phyloP scores from a whole-genome alignment of 805 yeast species.

The Metschnikowia santaceciliae region DNA sequence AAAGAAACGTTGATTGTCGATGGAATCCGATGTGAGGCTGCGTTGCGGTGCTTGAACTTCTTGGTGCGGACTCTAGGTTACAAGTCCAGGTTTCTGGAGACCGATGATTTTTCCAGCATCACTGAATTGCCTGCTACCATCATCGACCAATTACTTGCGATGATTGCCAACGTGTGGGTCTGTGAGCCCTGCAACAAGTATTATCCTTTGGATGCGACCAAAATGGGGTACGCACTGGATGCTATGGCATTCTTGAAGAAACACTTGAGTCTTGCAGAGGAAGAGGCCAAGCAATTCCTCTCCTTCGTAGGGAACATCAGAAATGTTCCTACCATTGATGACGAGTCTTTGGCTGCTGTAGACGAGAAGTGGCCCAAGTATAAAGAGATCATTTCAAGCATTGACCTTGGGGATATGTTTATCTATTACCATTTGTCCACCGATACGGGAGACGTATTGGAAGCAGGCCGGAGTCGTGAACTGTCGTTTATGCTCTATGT shows the following conservation, averaged over 20 bases:
- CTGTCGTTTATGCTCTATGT: constrained; percentile 4
- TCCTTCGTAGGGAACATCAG: constrained; percentile 1
- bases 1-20: constrained; percentile 7
- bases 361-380: constrained; percentile 7
- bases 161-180: constrained; percentile 10
- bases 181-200: constrained; percentile 5
- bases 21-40: constrained; percentile 8
- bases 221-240: constrained; percentile 10
- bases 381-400: neutral
- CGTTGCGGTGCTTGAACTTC: constrained; percentile 5
- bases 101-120: constrained; percentile 9
- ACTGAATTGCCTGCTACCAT: constrained; percentile 7
- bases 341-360: constrained; percentile 2
- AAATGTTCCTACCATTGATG: neutral
- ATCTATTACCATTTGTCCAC: constrained; percentile 7
- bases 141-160: constrained; percentile 5
- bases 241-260: constrained; percentile 9
- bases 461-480: neutral
- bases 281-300: constrained; percentile 5
- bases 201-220: constrained; percentile 10
- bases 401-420: constrained; percentile 6
- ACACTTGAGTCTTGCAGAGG: neutral
- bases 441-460: neutral
- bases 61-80: constrained; percentile 8
- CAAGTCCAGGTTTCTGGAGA: constrained; percentile 5